Evolutionary conservation across 148 eudicot genomes (phyloP).

Genomic region (Nyssa sinensis): DNA sequence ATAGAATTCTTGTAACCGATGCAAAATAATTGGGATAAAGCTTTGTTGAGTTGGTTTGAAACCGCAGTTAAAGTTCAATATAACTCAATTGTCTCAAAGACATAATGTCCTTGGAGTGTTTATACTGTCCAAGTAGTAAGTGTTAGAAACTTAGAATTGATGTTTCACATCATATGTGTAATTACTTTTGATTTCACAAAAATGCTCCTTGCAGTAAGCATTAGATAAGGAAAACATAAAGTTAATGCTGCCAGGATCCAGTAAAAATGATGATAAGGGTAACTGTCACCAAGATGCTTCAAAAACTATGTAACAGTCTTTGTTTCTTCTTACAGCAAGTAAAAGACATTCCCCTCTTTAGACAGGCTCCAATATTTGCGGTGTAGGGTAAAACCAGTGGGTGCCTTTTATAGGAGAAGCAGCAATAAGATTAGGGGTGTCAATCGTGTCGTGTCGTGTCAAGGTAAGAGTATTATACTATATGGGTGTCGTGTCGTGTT

Average conservation of each 20-base stretch:
- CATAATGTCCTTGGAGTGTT: no score
- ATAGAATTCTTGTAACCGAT: no score
- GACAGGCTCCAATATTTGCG: neutral
- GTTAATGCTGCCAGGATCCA: neutral
- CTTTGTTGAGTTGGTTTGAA: no score
- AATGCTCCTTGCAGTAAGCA: neutral
- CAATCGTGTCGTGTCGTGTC: no score
- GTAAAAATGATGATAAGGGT: neutral
- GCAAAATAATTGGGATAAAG: no score
- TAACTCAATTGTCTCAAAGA: no score
- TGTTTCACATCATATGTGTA: neutral
- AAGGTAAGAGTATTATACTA: no score
- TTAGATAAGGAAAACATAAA: neutral
- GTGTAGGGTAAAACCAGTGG: neutral
- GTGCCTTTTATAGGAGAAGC: neutral
- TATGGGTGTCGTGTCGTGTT: no score
- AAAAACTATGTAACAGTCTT: neutral
- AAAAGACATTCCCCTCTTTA: neutral
- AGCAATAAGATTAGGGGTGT: neutral
- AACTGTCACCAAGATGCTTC: neutral
- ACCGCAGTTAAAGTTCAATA: no score
- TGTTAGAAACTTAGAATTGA: neutral
- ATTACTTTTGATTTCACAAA: neutral
- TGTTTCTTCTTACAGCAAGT: neutral
- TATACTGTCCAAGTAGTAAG: neutral